These are phyloP conservation scores for Pseudofabraea citricarpa DNA, from an alignment of 2,329 filamentous ascomycete genomes.

Conservation along the genomic window DNA sequence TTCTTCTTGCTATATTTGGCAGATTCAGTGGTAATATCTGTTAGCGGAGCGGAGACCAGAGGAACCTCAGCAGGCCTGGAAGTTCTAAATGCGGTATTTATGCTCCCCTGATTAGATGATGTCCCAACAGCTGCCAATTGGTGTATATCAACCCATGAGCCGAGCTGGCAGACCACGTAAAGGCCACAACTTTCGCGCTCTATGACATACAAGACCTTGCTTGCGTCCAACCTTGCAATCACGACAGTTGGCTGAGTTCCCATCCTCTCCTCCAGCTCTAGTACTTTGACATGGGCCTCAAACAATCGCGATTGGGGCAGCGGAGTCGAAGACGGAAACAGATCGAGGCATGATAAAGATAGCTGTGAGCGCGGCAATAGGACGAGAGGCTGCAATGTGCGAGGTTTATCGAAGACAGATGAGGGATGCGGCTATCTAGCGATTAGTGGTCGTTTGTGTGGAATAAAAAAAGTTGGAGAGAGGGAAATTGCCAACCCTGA, in stretches of 20 bases:
- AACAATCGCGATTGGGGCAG: conserved; percentile 51
- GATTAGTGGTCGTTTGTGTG: conserved; percentile 14
- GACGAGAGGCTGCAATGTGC: conserved; percentile 55
- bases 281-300: conserved; percentile 56
- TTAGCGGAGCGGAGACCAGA: not conserved
- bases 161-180: conserved; percentile 66
- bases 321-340: conserved; percentile 43
- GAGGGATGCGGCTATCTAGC: conserved; percentile 48
- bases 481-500: conserved; percentile 24
- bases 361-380: conserved; percentile 57
- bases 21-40: conserved; percentile 12
- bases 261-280: conserved; percentile 59
- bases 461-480: not conserved
- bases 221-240: conserved; percentile 54
- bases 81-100: conserved; percentile 19
- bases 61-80: not conserved
- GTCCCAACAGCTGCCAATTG: conserved; percentile 47
- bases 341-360: conserved; percentile 57
- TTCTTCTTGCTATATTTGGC: conserved; percentile 41
- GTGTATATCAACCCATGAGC: conserved; percentile 58
- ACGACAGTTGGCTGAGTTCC: conserved; percentile 51
- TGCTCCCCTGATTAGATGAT: conserved; percentile 32
- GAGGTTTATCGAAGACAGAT: conserved; percentile 46
- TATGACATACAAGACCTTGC: conserved; percentile 52
- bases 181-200: conserved; percentile 58